These are phyloP conservation scores for Eucalyptus viminalis DNA, from an alignment of 345 rosid species.

Conservation along the genomic window DNA sequence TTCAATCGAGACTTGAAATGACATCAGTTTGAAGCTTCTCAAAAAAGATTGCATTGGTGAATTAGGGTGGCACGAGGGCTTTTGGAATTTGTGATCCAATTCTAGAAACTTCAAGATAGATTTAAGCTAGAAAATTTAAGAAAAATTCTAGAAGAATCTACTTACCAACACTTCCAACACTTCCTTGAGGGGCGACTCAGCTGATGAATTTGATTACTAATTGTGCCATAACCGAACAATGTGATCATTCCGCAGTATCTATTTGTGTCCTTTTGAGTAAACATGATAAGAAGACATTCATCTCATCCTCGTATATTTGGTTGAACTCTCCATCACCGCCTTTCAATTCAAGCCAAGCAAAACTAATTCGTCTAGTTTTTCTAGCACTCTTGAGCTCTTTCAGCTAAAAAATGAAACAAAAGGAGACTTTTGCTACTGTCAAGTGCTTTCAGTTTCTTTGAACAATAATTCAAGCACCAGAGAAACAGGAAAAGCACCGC, in stretches of 20 bases:
- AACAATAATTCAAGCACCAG: background rate
- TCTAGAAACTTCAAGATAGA: too few relatives aligned
- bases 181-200: background rate
- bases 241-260: background rate
- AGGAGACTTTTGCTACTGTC: background rate
- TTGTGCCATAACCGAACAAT: background rate
- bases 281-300: background rate
- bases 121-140: too few relatives aligned
- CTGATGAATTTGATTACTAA: background rate
- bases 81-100: too few relatives aligned
- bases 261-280: background rate
- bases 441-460: background rate
- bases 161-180: too few relatives aligned
- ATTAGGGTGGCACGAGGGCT: background rate
- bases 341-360: background rate
- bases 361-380: background rate
- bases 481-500: background rate
- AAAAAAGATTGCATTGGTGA: background rate
- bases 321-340: background rate
- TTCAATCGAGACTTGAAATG: background rate
- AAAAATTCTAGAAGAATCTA: too few relatives aligned
- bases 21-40: background rate
- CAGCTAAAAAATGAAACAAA: background rate
- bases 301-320: background rate
- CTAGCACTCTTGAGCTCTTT: background rate